Conservation (phyloP, 495 filamentous ascomycete genomes). For the Immersiella caudata region DNA sequence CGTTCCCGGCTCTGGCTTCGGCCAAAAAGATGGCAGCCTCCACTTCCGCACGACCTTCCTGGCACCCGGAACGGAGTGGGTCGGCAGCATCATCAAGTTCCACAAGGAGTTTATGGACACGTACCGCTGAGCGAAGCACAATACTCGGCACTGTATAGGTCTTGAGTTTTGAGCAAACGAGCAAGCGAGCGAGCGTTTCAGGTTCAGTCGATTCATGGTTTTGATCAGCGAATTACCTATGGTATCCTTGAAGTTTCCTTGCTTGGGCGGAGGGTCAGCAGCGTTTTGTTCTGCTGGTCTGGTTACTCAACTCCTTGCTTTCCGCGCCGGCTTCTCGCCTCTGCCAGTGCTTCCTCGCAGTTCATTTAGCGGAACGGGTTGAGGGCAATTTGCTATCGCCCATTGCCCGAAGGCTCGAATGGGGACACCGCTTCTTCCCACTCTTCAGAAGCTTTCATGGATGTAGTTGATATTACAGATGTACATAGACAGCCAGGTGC, state of each 20-base stretch:
- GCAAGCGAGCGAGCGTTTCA: neutral
- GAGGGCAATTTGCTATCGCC: too few relatives aligned
- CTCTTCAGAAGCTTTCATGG: neutral
- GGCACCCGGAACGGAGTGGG: conserved; percentile 94
- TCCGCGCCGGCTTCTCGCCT: neutral
- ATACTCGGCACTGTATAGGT: neutral
- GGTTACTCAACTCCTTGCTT: neutral
- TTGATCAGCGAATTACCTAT: conserved; percentile 5
- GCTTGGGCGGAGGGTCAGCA: conserved; percentile 4
- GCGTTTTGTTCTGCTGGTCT: neutral
- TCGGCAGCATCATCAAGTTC: conserved; percentile 83
- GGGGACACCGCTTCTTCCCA: neutral
- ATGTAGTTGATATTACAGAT: neutral
- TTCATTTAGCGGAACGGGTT: too few relatives aligned
- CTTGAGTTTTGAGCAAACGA: neutral
- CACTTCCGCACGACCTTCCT: conserved; percentile 98
- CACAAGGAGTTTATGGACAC: conserved; percentile 90
- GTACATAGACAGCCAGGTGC: neutral
- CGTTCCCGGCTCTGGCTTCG: conserved; percentile 89
- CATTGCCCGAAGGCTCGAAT: neutral
- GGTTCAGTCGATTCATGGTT: neutral
- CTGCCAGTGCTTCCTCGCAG: neutral
- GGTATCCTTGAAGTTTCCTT: conserved; percentile 4
- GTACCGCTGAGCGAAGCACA: conserved; percentile 50
- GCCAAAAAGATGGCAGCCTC: conserved; percentile 85